Evolutionary conservation across 208 protist genomes (phyloP).

Genomic region (Leishmania lainsoni): DNA sequence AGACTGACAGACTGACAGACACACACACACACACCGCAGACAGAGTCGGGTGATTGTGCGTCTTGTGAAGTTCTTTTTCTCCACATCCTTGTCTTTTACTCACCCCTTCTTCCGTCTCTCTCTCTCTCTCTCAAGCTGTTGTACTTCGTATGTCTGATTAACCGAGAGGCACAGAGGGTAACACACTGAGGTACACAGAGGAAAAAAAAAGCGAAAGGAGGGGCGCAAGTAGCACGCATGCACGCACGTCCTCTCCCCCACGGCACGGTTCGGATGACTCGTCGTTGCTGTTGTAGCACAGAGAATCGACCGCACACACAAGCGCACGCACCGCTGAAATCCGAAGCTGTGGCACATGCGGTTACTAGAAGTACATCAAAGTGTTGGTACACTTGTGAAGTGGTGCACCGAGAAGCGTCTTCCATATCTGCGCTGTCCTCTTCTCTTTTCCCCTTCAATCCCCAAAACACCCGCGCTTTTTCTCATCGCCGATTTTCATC

Average conservation of each 20-base stretch:
- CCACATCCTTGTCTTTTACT: neutral
- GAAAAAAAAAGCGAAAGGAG: neutral
- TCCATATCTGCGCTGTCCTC: neutral
- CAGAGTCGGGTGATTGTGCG: neutral
- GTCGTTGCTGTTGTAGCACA: neutral
- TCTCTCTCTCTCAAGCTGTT: neutral
- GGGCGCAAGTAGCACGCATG: neutral
- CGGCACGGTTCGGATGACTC: neutral
- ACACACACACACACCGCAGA: neutral
- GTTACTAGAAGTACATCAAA: too few species aligned
- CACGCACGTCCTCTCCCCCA: neutral
- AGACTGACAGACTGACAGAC: neutral
- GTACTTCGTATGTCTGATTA: neutral
- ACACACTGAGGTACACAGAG: too few species aligned
- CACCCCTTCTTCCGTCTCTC: neutral
- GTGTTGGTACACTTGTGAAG: neutral
- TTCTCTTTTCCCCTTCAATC: neutral
- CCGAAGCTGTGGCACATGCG: neutral
- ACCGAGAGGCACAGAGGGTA: neutral
- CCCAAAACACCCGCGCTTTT: neutral
- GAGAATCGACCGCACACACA: neutral
- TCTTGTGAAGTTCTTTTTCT: neutral
- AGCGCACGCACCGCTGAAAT: neutral
- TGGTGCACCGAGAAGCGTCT: neutral
- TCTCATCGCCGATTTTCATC: neutral